Conservation (phyloP, 495 filamentous ascomycete genomes). For the Friedmanniomyces endolithicus region DNA sequence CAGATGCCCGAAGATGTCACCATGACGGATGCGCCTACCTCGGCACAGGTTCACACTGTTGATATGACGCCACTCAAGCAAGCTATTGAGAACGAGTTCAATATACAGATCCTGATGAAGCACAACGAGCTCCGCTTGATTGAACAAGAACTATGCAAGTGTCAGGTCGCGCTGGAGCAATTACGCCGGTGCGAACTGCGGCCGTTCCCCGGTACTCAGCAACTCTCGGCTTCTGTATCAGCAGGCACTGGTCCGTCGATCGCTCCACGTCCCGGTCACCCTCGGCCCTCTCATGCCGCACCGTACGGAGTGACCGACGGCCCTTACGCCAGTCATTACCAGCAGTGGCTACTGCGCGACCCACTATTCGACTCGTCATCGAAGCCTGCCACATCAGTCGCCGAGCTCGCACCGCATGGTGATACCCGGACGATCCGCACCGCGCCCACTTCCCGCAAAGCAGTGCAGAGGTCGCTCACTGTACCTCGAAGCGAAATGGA, state of each 20-base stretch:
- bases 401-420: background rate
- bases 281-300: conserved; percentile 54
- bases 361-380: conserved; percentile 57
- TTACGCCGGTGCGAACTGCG: conserved; percentile 82
- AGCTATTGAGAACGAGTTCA: conserved; percentile 70
- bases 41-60: conserved; percentile 12
- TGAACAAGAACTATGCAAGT: conserved; percentile 92
- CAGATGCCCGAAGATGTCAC: conserved; percentile 4
- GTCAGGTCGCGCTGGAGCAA: conserved; percentile 89
- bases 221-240: conserved; percentile 52
- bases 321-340: conserved; percentile 87
- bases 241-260: conserved; percentile 59
- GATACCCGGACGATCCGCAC: conserved; percentile 61
- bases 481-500: conserved; percentile 20
- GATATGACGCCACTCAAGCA: conserved; percentile 42
- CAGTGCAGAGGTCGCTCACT: conserved; percentile 4
- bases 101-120: conserved; percentile 84
- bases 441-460: conserved; percentile 28
- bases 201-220: conserved; percentile 60
- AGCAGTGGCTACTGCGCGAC: conserved; percentile 85
- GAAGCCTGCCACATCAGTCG: conserved; percentile 1
- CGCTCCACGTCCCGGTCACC: conserved; percentile 41
- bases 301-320: conserved; percentile 85
- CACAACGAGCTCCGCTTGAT: conserved; percentile 88
- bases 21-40: background rate